Percentiles rank a stretch among this genome's conserved stretches.
phyloP scores from a whole-genome alignment of 2,329 filamentous ascomycete genomes.

The Aciculosporium take region DNA sequence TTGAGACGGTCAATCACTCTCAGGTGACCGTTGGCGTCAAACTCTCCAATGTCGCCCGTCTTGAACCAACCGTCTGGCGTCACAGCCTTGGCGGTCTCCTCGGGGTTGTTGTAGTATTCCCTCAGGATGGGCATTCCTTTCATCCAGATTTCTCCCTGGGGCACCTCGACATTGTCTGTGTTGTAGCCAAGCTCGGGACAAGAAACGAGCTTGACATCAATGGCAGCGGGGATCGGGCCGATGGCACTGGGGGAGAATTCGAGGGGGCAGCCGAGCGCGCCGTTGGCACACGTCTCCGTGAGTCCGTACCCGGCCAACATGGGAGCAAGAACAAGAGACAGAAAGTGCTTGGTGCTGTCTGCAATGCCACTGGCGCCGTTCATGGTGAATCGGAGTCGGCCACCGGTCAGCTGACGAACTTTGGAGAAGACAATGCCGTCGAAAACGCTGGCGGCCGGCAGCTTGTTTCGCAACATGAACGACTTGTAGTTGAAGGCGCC shows the following conservation, averaged over 20 bases:
- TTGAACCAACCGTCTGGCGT: slow-evolving; percentile 90
- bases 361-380: slow-evolving; percentile 88
- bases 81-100: slow-evolving; percentile 67
- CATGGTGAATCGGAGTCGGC: slow-evolving; percentile 75
- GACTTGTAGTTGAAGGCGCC: slow-evolving; percentile 45
- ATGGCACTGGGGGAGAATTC: slow-evolving; percentile 68
- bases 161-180: slow-evolving; percentile 50
- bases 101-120: slow-evolving; percentile 72
- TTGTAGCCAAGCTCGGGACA: slow-evolving; percentile 80
- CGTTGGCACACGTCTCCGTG: slow-evolving; percentile 82
- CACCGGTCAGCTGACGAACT: slow-evolving; percentile 80
- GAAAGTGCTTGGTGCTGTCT: slow-evolving; percentile 74
- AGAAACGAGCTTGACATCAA: slow-evolving; percentile 88
- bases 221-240: slow-evolving; percentile 59
- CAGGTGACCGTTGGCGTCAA: slow-evolving; percentile 65
- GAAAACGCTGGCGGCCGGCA: slow-evolving; percentile 55
- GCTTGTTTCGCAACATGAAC: slow-evolving; percentile 40
- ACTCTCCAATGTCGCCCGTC: slow-evolving; percentile 90
- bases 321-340: slow-evolving; percentile 82
- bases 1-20: slow-evolving; percentile 92
- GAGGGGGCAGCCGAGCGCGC: slow-evolving; percentile 67
- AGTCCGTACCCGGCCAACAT: slow-evolving; percentile 93
- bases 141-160: slow-evolving; percentile 88
- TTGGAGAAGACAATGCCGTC: slow-evolving; percentile 84
- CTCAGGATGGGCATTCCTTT: slow-evolving; percentile 61